Conservation (phyloP, 23 red algal species). For the Gracilaria vermiculophylla region DNA sequence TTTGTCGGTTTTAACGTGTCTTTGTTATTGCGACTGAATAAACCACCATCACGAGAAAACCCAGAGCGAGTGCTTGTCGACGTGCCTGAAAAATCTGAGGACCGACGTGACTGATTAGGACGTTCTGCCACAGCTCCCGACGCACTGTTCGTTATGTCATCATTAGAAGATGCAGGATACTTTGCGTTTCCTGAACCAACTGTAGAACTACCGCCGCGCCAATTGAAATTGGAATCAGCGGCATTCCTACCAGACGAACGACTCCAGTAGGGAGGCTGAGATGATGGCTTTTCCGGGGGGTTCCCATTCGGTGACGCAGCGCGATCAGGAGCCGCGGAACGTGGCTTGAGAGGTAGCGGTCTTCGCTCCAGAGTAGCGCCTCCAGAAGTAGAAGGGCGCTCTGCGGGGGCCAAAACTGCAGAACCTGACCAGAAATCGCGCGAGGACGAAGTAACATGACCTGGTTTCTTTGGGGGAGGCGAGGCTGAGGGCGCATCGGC, state of each 20-base stretch:
- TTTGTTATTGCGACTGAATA: constrained; percentile 50
- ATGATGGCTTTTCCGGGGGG: constrained; percentile 5
- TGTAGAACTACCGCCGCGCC: constrained; percentile 58
- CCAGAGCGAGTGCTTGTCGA: constrained; percentile 31
- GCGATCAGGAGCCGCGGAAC: constrained; percentile 39
- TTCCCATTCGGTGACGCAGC: constrained; percentile 38
- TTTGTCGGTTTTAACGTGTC: constrained; percentile 69
- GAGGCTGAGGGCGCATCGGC: constrained; percentile 29
- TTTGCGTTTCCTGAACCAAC: constrained; percentile 38
- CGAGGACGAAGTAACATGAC: constrained; percentile 27
- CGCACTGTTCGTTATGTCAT: neutral
- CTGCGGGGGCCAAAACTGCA: constrained; percentile 57
- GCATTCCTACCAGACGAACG: constrained; percentile 14
- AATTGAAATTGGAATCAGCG: constrained; percentile 56
- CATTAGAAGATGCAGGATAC: constrained; percentile 51
- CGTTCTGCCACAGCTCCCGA: neutral
- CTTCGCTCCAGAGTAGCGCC: constrained; percentile 43
- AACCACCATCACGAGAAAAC: constrained; percentile 33
- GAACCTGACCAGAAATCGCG: constrained; percentile 79
- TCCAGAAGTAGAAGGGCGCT: constrained; percentile 39
- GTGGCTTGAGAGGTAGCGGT: constrained; percentile 72
- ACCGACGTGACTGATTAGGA: neutral
- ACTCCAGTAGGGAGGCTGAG: constrained; percentile 57
- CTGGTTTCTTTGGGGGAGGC: constrained; percentile 52
- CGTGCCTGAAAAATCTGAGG: constrained; percentile 7